These are phyloP conservation scores for Biscutella auriculata DNA, from an alignment of 441 rosid genomes.

Conservation along the genomic window DNA sequence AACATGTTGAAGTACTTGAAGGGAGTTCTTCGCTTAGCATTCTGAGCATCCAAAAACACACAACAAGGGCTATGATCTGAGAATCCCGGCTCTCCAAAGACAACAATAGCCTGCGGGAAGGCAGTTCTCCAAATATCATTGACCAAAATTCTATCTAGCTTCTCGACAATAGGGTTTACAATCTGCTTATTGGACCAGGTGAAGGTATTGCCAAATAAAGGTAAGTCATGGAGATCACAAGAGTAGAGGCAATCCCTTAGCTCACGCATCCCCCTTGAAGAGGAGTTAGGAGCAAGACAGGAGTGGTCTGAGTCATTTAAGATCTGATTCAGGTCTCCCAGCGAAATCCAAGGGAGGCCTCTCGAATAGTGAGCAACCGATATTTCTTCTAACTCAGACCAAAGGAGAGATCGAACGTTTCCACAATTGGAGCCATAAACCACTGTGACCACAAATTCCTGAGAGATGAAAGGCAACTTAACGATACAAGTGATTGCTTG, in stretches of 20 bases:
- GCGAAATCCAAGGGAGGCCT: too few species aligned
- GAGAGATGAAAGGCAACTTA: too few species aligned
- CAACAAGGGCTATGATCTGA: not conserved
- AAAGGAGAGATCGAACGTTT: too few species aligned
- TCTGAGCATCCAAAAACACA: too few species aligned
- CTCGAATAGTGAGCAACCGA: too few species aligned
- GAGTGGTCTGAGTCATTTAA: too few species aligned
- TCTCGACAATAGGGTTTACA: not conserved
- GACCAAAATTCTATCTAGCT: not conserved
- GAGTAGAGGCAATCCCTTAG: not conserved
- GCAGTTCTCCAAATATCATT: not conserved
- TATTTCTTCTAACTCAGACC: too few species aligned
- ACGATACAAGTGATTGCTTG: not conserved
- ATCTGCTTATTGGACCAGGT: not conserved
- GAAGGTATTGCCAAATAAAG: not conserved
- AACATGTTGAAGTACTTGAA: not conserved
- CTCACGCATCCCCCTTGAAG: too few species aligned
- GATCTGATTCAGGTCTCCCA: too few species aligned
- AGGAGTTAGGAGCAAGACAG: too few species aligned
- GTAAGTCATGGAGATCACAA: not conserved
- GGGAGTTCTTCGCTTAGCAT: not conserved
- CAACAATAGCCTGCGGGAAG: not conserved
- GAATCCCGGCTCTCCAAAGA: not conserved
- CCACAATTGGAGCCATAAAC: not conserved
- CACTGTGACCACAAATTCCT: not conserved